phyloP scores from a whole-genome alignment of 192 early-diverging fungal species.

The Phycomyces blakesleeanus region DNA sequence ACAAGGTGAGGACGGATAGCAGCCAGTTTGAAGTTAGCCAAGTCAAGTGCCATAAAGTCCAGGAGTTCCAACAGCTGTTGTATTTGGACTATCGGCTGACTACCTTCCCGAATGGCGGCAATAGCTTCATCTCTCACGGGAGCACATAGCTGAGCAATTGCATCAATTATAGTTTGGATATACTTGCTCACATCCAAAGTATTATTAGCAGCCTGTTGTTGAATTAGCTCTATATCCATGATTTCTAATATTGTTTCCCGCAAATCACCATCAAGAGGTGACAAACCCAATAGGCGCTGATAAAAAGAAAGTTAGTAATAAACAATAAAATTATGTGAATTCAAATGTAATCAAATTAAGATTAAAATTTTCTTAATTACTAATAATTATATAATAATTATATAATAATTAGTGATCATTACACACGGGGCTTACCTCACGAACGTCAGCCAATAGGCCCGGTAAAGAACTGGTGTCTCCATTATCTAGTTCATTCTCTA shows the following conservation, averaged over 20 bases:
- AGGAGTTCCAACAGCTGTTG: slow-evolving; percentile 51
- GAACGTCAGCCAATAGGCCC: slow-evolving; percentile 54
- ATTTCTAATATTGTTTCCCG: not conserved
- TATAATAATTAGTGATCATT: slow-evolving; percentile 41
- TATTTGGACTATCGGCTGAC: slow-evolving; percentile 46
- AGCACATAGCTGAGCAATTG: slow-evolving; percentile 72
- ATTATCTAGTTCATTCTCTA: slow-evolving; percentile 55
- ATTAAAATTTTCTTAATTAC: too few species aligned
- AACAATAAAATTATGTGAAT: too few species aligned
- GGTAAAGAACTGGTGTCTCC: slow-evolving; percentile 39
- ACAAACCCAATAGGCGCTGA: slow-evolving; percentile 28
- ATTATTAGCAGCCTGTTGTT: slow-evolving; percentile 58
- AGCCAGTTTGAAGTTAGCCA: slow-evolving; percentile 70
- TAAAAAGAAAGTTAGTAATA: slow-evolving; percentile 31
- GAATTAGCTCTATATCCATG: slow-evolving; percentile 64
- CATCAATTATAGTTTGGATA: slow-evolving; percentile 44
- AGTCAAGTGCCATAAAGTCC: slow-evolving; percentile 77
- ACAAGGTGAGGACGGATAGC: slow-evolving; percentile 63
- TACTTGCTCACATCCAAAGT: slow-evolving; percentile 50
- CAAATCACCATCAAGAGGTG: not conserved
- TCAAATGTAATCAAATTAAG: too few species aligned
- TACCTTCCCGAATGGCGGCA: slow-evolving; percentile 16
- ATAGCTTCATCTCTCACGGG: slow-evolving; percentile 70
- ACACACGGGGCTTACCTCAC: slow-evolving; percentile 42
- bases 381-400: slow-evolving; percentile 43